These are phyloP conservation scores for Medicago ruthenica DNA, from an alignment of 306 rosid species.

Conservation along the genomic window DNA sequence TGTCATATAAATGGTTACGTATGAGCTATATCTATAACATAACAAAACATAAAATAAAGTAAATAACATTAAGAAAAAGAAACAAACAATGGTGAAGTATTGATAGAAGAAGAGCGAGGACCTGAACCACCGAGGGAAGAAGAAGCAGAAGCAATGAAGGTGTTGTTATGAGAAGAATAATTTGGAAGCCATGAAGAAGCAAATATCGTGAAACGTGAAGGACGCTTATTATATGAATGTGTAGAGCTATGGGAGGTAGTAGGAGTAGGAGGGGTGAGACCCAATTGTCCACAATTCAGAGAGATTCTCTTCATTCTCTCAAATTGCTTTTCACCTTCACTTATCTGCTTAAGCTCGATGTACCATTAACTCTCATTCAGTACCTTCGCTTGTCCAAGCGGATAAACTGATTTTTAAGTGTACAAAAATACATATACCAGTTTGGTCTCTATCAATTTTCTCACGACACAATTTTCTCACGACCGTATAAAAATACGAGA, in stretches of 20 bases:
- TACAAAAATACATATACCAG: too few species aligned
- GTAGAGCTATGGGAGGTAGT: background rate
- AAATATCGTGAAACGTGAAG: background rate
- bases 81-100: background rate
- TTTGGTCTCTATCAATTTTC: too few species aligned
- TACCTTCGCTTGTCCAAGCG: background rate
- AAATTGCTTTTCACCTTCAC: background rate
- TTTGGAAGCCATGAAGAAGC: conserved; percentile 39
- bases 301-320: background rate
- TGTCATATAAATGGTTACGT: background rate
- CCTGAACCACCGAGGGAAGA: conserved; percentile 66
- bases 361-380: background rate
- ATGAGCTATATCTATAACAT: background rate
- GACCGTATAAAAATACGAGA: too few species aligned
- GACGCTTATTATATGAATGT: background rate
- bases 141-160: conserved; percentile 48
- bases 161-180: conserved; percentile 27
- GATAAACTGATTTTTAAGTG: background rate
- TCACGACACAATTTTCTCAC: too few species aligned
- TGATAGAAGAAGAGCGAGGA: conserved; percentile 32
- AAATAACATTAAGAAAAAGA: too few species aligned
- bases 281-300: background rate
- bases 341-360: background rate
- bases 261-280: background rate
- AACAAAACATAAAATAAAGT: background rate